Base-by-base conservation (phyloP, 2,329 filamentous ascomycete species). In the Fusarium temperatum region DNA sequence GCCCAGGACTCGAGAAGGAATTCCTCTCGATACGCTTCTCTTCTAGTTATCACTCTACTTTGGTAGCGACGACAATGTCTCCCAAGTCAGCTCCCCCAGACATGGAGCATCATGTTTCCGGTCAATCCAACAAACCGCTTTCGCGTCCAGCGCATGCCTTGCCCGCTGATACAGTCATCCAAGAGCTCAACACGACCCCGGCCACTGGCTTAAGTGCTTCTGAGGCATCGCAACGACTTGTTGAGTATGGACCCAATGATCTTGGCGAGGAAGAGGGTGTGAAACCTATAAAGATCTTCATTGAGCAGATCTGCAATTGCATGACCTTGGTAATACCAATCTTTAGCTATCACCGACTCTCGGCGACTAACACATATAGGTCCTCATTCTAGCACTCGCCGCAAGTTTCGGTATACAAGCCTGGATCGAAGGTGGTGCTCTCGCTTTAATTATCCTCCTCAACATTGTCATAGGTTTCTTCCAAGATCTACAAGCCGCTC, bases 231-330 rank as follows among this genome's bases (percentile, higher is more conserved):
- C 78, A 80, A 32, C 86, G 90, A 36, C 82, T 91, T 11, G 83
- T 86, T 15, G 82, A 89, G 68, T 89, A 89, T 82, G 91, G 91
- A 4, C 80, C 83, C 14, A 93, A 93, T 74, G 88, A 92, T 69
- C 85, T 93, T 17, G 89, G 90, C 63, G 88, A 90, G 50, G 87
- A 84, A 17, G 84, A 87, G 59, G 88, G 88, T 8, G 90, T 93
- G 30, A 88, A 88, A 54, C 86, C 89, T 24, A 78, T 87, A 56
- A 91, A 91, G 77, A 92, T 93, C 68, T 82, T 93, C 22, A 82
- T 92, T 44, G 85, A 87, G 42, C 91, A 93, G 78, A 84, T 93
- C 63, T 90, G 89, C 59, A 93, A 93, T 79, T 91, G 91, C 17
- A 89, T 93, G 89, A 92, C 89, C 66, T 79, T 93, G 79, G 91